Conservation (phyloP, 352 stramenopile species). For the Stramenopiles sp. region DNA sequence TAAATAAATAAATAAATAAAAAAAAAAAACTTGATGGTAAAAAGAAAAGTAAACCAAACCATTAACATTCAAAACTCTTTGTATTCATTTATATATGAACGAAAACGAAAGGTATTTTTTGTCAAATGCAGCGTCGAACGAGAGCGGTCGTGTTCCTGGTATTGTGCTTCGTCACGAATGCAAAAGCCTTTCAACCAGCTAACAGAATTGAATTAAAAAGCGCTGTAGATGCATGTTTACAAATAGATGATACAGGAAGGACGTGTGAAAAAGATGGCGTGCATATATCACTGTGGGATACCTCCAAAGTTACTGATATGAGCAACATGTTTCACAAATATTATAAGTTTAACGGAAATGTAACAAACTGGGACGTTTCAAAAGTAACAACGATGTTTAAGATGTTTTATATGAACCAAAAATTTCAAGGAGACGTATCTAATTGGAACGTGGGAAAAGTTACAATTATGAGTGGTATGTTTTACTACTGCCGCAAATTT, state of each 20-base stretch:
- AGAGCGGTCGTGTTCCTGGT: background rate
- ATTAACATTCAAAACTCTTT: no score
- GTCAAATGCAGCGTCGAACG: background rate
- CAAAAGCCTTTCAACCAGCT: background rate
- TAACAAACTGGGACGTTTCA: slow-evolving; percentile 10
- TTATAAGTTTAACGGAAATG: background rate
- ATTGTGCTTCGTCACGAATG: background rate
- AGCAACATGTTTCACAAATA: slow-evolving; percentile 15
- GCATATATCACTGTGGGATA: slow-evolving; percentile 16
- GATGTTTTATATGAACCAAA: background rate
- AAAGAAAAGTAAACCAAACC: no score
- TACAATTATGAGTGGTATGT: slow-evolving; percentile 15
- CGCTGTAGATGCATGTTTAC: background rate
- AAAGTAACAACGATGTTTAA: slow-evolving; percentile 9
- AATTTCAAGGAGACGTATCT: background rate
- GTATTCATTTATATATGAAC: no score
- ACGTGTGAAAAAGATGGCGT: background rate
- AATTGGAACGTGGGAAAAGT: slow-evolving; percentile 15
- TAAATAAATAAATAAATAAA: no score
- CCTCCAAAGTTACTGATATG: slow-evolving; percentile 17
- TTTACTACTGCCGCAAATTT: no score
- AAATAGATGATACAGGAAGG: background rate
- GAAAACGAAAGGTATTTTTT: no score
- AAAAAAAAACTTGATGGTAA: no score
- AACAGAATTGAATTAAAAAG: background rate